A percentile compares a stretch with the other conserved stretches of the same genome.
Evolutionary conservation across 345 rosid genomes (phyloP).

Genomic region (Euclidium syriacum): DNA sequence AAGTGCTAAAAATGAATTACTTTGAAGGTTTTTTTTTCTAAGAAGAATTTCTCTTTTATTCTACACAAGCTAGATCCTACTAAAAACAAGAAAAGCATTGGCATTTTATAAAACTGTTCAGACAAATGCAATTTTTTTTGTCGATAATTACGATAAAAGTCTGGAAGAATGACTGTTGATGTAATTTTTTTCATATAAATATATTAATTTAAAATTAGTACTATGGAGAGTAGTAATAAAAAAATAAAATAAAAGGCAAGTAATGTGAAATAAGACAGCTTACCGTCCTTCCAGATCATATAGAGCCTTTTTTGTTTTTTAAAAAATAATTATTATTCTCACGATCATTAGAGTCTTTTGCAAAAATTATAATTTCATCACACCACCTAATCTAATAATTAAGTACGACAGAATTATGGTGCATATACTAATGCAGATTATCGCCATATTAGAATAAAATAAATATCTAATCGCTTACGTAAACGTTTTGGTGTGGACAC

Average conservation of each 20-base stretch:
- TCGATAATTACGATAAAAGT: too few species aligned
- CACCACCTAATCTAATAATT: conserved; percentile 11
- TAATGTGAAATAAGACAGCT: conserved; percentile 24
- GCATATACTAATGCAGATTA: background rate
- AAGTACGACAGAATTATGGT: conserved; percentile 2
- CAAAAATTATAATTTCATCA: conserved; percentile 5
- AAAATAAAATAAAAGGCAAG: background rate
- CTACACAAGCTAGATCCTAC: background rate
- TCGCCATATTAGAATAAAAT: background rate
- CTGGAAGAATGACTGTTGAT: background rate
- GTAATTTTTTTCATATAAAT: background rate
- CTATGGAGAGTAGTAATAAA: background rate
- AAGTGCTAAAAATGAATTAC: too few species aligned
- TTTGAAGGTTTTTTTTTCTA: too few species aligned
- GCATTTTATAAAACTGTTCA: background rate
- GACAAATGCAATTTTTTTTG: conserved; percentile 1
- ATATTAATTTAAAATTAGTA: background rate
- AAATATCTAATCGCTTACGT: background rate
- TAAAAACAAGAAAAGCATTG: background rate
- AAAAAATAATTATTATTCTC: too few species aligned
- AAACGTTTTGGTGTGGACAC: conserved; percentile 7
- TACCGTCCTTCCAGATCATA: conserved; percentile 23
- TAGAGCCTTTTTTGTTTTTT: background rate
- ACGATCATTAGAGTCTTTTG: background rate
- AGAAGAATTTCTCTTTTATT: too few species aligned